Base-by-base conservation (phyloP, 305 asterid genomes). In the Solanum hybrid region DNA sequence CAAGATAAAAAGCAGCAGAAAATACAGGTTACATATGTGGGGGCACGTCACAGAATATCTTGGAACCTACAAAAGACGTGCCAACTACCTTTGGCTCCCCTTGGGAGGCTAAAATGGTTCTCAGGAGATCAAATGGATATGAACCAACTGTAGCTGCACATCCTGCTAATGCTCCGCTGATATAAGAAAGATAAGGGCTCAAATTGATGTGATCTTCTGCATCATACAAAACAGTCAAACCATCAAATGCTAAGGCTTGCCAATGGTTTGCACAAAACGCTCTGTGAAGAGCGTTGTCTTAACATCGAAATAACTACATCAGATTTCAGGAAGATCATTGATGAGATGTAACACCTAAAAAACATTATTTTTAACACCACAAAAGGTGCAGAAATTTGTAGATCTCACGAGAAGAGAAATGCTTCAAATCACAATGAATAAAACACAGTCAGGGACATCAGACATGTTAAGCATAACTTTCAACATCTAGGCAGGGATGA, bases 121-220 rank as follows among this genome's bases (percentile, higher is more conserved):
- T 93, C 87, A 97, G 89, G 88, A 97, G 98, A 93, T 97, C 99
- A 88, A 97, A 97, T 13, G 99, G 99, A 93, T 97, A 97, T 56
- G 99, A 95, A 89, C 98, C 99, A 86, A 97, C 92, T 2, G 99
- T 97, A 86, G 99, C 99, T 11, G 98, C 98, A 92, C 98, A 97
- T 56, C 99, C 99, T 16, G 99, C 97, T 86, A 96, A 90, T 86
- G 98, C 96, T 90, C 99, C 99, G 84, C 99, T 96, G 90, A 94
- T 78, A 90, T 94, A 97, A 16, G 99, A 97, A 89, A 97, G 96
- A 89, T 94, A 94, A 1, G 98, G 98, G 90, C 97, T 96, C 90
- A 96, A 89, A 88, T 94, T 92, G 75, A 95, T 91, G 89, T 95
- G 99, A 91, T 97, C 96, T 73, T 92, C 99, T 96, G 96, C 96